Evolutionary conservation across 108 stramenopile species (phyloP).

Genomic region (Craspedostauros australis): DNA sequence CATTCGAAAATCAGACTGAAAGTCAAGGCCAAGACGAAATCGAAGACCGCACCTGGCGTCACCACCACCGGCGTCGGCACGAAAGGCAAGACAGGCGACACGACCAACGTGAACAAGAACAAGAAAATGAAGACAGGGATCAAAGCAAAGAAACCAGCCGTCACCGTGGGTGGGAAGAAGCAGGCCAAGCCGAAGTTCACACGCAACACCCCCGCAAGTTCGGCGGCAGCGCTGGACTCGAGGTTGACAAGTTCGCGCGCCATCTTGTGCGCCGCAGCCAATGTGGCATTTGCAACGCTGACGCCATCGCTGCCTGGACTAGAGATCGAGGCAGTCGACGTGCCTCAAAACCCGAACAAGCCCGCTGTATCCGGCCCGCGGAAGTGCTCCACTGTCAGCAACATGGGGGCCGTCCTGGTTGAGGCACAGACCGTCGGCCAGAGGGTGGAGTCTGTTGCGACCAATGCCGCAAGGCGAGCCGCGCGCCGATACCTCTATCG

Average conservation of each 20-base stretch:
- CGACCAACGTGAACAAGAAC: no score
- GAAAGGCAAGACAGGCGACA: no score
- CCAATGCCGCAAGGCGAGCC: slow-evolving; percentile 45
- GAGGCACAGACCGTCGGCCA: slow-evolving; percentile 57
- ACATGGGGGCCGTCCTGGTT: slow-evolving; percentile 53
- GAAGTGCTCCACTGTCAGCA: slow-evolving; percentile 19
- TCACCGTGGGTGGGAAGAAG: not conserved
- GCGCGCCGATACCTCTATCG: slow-evolving; percentile 50
- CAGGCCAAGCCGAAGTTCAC: slow-evolving; percentile 31
- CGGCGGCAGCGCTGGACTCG: slow-evolving; percentile 44
- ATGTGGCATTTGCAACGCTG: slow-evolving; percentile 44
- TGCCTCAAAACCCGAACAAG: slow-evolving; percentile 48
- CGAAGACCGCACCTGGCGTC: not conserved
- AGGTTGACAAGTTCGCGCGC: slow-evolving; percentile 48
- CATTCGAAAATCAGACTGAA: no score
- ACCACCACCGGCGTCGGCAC: not conserved
- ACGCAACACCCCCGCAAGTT: slow-evolving; percentile 45
- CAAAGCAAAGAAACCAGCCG: not conserved
- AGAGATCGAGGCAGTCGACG: slow-evolving; percentile 32
- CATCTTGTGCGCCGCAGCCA: slow-evolving; percentile 62
- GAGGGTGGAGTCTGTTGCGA: slow-evolving; percentile 35
- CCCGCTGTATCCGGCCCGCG: not conserved
- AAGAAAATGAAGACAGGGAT: no score
- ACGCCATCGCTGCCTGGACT: slow-evolving; percentile 36
- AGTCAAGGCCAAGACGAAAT: not conserved